Conservation (phyloP, 441 rosid genomes). For the Eruca vesicaria region DNA sequence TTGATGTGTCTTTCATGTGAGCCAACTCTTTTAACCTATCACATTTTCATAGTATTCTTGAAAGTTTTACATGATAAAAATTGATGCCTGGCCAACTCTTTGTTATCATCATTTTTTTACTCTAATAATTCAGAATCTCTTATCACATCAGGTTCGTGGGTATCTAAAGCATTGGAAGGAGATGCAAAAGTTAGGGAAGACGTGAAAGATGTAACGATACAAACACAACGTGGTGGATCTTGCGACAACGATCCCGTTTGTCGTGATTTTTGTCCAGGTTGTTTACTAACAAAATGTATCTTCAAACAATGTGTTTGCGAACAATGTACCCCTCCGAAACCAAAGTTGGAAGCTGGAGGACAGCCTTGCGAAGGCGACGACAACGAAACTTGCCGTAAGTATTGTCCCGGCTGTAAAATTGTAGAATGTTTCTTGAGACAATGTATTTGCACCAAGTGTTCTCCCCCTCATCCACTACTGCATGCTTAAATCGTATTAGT, state of each 20-base stretch:
- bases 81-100: not conserved
- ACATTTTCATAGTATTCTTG: constrained; percentile 1
- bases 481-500: not conserved
- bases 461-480: not conserved
- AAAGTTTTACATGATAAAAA: not conserved
- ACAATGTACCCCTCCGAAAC: not conserved
- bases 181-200: not conserved
- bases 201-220: not conserved
- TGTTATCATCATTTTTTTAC: not conserved
- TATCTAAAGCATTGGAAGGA: constrained; percentile 14
- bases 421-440: not conserved
- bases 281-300: not conserved
- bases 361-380: not conserved
- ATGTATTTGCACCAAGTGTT: not conserved
- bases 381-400: not conserved
- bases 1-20: constrained; percentile 16
- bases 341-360: not conserved
- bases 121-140: not conserved
- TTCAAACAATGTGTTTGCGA: constrained; percentile 16
- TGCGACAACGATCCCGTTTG: not conserved
- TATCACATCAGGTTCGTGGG: not conserved
- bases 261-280: not conserved
- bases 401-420: not conserved
- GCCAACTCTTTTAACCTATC: constrained; percentile 1
- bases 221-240: not conserved